Percentiles rank a stretch among this genome's conserved stretches.
Evolutionary conservation across 768 basidiomycete species (phyloP).

Genomic region (Russula earlei): DNA sequence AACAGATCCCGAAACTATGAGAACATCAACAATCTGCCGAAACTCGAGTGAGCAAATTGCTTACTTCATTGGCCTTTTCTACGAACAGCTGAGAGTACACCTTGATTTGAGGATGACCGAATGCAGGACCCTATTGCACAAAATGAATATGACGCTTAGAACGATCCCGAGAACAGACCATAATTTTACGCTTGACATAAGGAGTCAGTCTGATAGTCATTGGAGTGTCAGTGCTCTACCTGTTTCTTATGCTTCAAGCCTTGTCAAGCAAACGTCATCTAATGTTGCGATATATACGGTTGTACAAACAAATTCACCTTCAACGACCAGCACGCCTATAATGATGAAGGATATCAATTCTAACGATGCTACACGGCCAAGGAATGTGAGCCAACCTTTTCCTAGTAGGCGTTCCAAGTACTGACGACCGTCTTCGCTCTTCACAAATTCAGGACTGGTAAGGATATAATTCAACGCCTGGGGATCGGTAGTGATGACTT

Average conservation of each 20-base stretch:
- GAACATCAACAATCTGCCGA: not conserved
- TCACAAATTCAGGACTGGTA: constrained; percentile 10
- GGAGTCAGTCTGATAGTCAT: not conserved
- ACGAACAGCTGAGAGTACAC: constrained; percentile 8
- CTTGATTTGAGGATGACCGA: constrained; percentile 10
- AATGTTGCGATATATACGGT: not conserved
- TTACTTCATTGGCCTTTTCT: constrained; percentile 17
- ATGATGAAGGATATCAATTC: not conserved
- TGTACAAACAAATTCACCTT: not conserved
- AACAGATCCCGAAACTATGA: constrained; percentile 7
- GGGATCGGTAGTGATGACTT: not conserved
- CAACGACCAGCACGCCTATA: constrained; percentile 9
- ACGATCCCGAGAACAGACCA: not conserved
- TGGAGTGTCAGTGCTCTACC: not conserved
- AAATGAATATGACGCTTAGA: not conserved
- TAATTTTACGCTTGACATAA: constrained; percentile 6
- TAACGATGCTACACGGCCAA: not conserved
- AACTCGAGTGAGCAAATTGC: not conserved
- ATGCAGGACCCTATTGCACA: constrained; percentile 9
- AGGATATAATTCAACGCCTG: constrained; percentile 12
- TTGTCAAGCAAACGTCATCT: not conserved
- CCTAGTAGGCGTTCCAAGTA: not conserved
- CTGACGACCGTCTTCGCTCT: not conserved
- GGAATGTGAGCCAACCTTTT: not conserved
- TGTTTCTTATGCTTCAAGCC: constrained; percentile 10